Evolutionary conservation across 2,329 filamentous ascomycete species (phyloP), one percentile per base, ranked within the genome.

Genomic region (Sordariomycetes sp.): DNA sequence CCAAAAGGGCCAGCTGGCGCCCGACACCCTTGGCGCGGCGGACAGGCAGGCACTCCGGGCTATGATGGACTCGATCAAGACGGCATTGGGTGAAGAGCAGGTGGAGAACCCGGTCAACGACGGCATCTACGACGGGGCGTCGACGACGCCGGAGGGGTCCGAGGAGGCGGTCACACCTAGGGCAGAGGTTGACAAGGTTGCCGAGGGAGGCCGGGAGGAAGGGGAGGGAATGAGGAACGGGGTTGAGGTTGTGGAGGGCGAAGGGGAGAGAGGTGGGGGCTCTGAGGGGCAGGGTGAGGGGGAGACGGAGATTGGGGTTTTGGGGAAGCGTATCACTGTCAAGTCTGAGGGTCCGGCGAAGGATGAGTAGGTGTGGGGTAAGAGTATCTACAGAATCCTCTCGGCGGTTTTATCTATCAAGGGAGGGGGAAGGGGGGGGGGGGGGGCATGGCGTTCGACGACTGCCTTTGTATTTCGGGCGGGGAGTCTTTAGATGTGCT

Each of bases 61-160:
- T n/a, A 15, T 51, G 25, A 56, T 56, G 54, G 54, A 22, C n/a
- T 51, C 54, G 13, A 56, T 56, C 54, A 56, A 45, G 54, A 20
- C 54, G 12, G n/a, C 24, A 25, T 42, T 56, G 22, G 54, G 54
- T n/a, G 54, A 56, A 42, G 48, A 56, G n/a, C 15, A 25, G 25
- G 39, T 34, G 15, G 22, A 56, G 25, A 48, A 20, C 13, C 24
- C 48, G 22, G 34, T 51, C 25, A 32, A 32, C 28, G 42, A 56
- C 25, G 54, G 54, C 13, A 45, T 56, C 22, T 56, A 42, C 15
- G 54, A 56, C 45, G 54, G 54, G 34, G 54, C 54, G 15, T 56
- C 54, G 2, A 56, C 54, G 45, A 56, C 54, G n/a, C 54, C 54
- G 2, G 54, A 56, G 22, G 54, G 28, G 28, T 51, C 54, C 13